A percentile compares a stretch with the other conserved stretches of the same genome.
Conservation (phyloP, 2,329 filamentous ascomycete species). For the Penicillium rolfsii region DNA sequence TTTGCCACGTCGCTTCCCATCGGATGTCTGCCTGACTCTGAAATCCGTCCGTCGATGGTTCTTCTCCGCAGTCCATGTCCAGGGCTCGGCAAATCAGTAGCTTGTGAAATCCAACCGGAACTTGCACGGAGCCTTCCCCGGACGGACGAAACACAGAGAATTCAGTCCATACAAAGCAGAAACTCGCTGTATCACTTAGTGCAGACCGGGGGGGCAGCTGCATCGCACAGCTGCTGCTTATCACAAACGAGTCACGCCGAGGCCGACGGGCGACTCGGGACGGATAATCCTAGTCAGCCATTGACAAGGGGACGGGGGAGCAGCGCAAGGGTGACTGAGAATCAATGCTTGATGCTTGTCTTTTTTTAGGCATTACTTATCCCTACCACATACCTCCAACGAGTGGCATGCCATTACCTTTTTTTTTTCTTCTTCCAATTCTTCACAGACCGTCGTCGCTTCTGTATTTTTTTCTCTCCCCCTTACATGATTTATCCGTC, state of each 20-base stretch:
- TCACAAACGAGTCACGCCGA: slow-evolving; percentile 12
- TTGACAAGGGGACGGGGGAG: not conserved
- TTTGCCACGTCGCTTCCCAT: slow-evolving; percentile 3
- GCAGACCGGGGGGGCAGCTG: not conserved
- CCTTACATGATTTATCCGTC: not conserved
- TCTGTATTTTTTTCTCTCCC: not conserved
- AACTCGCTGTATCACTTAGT: not conserved
- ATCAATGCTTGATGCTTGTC: not conserved
- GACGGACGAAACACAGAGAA: not conserved
- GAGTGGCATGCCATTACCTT: too few species aligned
- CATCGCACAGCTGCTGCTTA: not conserved
- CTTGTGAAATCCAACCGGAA: slow-evolving; percentile 2
- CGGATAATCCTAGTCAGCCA: not conserved
- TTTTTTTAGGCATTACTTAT: not conserved
- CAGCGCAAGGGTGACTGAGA: too few species aligned
- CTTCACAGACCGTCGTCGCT: too few species aligned
- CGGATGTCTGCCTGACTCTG: not conserved
- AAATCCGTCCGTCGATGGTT: not conserved
- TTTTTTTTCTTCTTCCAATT: too few species aligned
- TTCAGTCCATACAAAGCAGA: not conserved
- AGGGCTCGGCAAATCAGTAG: not conserved
- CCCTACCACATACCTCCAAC: slow-evolving; percentile 1
- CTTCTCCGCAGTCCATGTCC: not conserved
- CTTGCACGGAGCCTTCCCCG: not conserved
- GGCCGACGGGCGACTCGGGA: slow-evolving; percentile 13